Evolutionary conservation across 768 basidiomycete species (phyloP).

Genomic region (Leccinellum albellum): DNA sequence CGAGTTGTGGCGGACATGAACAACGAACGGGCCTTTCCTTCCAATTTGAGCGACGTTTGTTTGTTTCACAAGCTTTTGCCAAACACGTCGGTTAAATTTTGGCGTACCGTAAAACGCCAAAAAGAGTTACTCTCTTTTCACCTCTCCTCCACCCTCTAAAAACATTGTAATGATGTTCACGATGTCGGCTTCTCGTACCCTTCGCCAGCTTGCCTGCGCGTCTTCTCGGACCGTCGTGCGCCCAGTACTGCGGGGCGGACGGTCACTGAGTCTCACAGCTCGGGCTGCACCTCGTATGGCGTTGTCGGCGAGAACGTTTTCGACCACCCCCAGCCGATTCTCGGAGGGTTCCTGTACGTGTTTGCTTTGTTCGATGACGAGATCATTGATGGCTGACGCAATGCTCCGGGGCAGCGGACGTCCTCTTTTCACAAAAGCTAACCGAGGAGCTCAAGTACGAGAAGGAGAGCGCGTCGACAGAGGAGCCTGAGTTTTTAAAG

Average conservation of each 20-base stretch:
- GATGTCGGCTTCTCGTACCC: constrained; percentile 63
- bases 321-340: constrained; percentile 35
- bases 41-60: constrained; percentile 22
- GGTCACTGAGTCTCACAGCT: constrained; percentile 15
- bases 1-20: neutral
- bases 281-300: constrained; percentile 14
- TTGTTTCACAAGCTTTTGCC: constrained; percentile 31
- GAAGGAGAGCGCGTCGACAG: constrained; percentile 46
- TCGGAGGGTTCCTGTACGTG: constrained; percentile 44
- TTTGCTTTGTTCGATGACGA: neutral
- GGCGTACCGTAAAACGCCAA: neutral
- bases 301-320: constrained; percentile 37
- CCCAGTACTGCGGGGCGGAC: constrained; percentile 23
- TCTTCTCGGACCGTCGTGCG: constrained; percentile 38
- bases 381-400: neutral
- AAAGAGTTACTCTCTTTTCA: neutral
- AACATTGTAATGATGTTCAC: too few relatives aligned
- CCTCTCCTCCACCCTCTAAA: constrained; percentile 1
- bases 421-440: constrained; percentile 70
- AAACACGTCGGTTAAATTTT: constrained; percentile 32
- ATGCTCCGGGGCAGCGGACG: constrained; percentile 53
- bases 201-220: constrained; percentile 51
- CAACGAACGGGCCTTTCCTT: constrained; percentile 1
- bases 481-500: constrained; percentile 73
- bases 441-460: constrained; percentile 85